Conservation (phyloP, 352 stramenopile genomes). For the Aphanomyces invadans region DNA sequence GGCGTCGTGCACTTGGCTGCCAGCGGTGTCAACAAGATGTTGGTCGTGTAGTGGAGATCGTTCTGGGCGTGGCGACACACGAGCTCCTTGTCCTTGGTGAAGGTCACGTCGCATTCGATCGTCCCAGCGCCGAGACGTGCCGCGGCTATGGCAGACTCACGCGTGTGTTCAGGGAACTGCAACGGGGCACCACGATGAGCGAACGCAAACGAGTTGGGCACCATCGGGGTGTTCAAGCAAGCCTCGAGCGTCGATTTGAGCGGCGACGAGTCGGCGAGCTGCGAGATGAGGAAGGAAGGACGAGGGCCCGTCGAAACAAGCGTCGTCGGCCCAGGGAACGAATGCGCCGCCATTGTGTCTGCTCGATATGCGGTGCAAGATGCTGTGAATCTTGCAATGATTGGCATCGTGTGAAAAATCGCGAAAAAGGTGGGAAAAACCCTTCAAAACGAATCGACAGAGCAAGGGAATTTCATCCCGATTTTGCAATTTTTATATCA, state of each 20-base stretch:
- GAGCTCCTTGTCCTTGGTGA: conserved; percentile 50
- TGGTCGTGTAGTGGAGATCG: conserved; percentile 57
- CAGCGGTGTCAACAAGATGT: conserved; percentile 40
- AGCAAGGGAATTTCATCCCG: too few species aligned
- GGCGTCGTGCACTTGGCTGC: conserved; percentile 51
- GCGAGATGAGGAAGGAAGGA: conserved; percentile 17
- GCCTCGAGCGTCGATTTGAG: conserved; percentile 13
- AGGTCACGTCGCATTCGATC: conserved; percentile 63
- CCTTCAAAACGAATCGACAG: too few species aligned
- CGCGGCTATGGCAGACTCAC: conserved; percentile 41
- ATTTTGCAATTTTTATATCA: too few species aligned
- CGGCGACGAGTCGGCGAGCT: background rate
- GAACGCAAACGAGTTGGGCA: conserved; percentile 41
- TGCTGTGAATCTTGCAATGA: conserved; percentile 2
- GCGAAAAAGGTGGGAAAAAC: too few species aligned
- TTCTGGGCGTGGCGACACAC: conserved; percentile 52
- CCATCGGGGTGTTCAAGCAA: conserved; percentile 18
- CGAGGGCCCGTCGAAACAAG: conserved; percentile 1
- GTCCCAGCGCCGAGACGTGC: conserved; percentile 39
- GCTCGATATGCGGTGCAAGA: too few species aligned
- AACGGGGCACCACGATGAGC: conserved; percentile 49
- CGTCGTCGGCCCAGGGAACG: background rate
- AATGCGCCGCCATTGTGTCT: too few species aligned
- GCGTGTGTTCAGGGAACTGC: conserved; percentile 38
- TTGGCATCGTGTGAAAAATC: too few species aligned